Conservation (phyloP, 345 rosid species). For the Turritis glabra region DNA sequence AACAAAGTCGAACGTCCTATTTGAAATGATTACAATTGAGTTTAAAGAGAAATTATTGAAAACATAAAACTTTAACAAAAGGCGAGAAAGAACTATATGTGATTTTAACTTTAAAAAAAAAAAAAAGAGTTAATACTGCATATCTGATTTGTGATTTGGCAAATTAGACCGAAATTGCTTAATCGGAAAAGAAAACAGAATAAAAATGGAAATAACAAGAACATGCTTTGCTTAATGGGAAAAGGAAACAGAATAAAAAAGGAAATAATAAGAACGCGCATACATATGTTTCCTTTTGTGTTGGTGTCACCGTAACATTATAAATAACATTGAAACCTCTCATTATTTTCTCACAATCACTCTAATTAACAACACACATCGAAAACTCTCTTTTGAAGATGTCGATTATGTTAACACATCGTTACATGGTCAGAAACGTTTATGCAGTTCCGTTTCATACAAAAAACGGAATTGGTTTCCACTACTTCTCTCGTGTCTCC, state of each 20-base stretch:
- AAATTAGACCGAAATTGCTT: background rate
- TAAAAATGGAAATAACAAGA: no score
- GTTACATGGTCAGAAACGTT: background rate
- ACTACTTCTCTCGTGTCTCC: background rate
- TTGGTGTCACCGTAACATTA: background rate
- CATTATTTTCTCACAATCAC: no score
- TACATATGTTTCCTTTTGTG: background rate
- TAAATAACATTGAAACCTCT: no score
- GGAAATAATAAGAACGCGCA: no score
- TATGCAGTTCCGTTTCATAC: constrained; percentile 16
- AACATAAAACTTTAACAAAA: no score
- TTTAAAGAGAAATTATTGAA: background rate
- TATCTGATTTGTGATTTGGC: no score
- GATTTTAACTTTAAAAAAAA: no score
- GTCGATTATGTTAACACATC: background rate
- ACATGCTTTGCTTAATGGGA: background rate
- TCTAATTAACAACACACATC: no score
- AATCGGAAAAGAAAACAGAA: background rate
- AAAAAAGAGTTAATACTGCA: no score
- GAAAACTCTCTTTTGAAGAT: background rate
- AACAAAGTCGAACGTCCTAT: background rate
- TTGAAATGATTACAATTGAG: background rate
- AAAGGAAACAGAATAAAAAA: background rate
- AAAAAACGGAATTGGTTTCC: constrained; percentile 3
- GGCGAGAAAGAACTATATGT: no score